Evolutionary conservation across 306 rosid species (phyloP).

Genomic region (Trichosanthes truncata): DNA sequence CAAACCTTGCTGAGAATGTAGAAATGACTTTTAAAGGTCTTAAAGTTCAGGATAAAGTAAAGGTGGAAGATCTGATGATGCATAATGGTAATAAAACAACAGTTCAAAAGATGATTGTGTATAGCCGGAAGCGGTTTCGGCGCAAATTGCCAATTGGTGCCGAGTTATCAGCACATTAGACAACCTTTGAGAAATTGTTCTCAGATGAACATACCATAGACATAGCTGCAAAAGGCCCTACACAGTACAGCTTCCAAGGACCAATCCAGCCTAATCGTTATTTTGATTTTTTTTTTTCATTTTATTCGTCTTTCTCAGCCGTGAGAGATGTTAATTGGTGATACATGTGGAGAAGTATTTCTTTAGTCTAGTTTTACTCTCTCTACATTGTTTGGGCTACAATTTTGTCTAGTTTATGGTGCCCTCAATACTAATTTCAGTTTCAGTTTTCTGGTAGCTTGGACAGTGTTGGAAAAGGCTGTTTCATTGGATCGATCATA

Average conservation of each 20-base stretch:
- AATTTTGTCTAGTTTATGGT: slow-evolving; percentile 6
- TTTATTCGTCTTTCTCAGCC: neutral
- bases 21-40: neutral
- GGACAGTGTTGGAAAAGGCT: neutral
- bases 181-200: neutral
- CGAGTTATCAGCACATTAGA: slow-evolving; percentile 13
- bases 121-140: slow-evolving; percentile 34
- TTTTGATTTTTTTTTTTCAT: neutral
- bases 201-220: neutral
- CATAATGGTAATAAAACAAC: slow-evolving; percentile 15
- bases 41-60: slow-evolving; percentile 18
- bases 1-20: neutral
- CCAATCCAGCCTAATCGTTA: slow-evolving; percentile 14
- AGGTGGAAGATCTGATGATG: slow-evolving; percentile 16
- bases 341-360: neutral
- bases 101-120: slow-evolving; percentile 35
- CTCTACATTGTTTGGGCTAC: slow-evolving; percentile 1
- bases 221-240: neutral
- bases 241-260: slow-evolving; percentile 13
- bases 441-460: neutral
- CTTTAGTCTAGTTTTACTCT: neutral
- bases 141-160: slow-evolving; percentile 20
- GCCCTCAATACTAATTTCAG: neutral
- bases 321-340: neutral
- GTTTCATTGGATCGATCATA: neutral